These are phyloP conservation scores for Penicillium aurantiogriseum DNA, from an alignment of 2,329 filamentous ascomycete species.

Conservation along the genomic window DNA sequence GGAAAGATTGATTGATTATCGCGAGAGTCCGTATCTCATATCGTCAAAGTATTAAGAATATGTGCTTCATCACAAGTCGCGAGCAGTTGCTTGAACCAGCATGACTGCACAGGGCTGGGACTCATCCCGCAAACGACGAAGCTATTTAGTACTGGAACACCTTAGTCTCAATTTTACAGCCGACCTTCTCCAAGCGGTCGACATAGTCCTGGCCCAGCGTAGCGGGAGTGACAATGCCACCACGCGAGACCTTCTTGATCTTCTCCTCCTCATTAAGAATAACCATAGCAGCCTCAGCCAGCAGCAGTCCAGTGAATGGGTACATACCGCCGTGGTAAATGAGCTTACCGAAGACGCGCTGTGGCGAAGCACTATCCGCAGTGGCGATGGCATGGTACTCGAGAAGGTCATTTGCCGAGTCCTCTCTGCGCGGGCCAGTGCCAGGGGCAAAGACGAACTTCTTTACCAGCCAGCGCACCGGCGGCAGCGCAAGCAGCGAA, in stretches of 20 bases:
- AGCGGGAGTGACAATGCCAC: constrained; percentile 51
- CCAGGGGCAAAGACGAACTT: constrained; percentile 52
- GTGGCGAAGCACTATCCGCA: constrained; percentile 35
- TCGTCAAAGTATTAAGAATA: background rate
- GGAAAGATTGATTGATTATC: background rate
- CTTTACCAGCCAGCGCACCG: constrained; percentile 52
- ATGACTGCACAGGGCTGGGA: background rate
- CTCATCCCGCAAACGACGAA: background rate
- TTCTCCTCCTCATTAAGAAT: constrained; percentile 44
- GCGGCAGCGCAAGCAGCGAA: constrained; percentile 51
- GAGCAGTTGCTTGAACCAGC: background rate
- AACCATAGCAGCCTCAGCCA: constrained; percentile 48
- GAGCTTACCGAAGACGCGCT: constrained; percentile 45
- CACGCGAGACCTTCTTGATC: constrained; percentile 41
- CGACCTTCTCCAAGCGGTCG: constrained; percentile 45
- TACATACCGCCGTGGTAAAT: constrained; percentile 46
- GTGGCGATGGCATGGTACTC: constrained; percentile 49
- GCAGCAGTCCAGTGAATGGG: constrained; percentile 43
- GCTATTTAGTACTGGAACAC: constrained; percentile 33
- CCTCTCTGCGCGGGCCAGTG: constrained; percentile 49
- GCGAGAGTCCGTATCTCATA: background rate
- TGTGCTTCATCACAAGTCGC: background rate
- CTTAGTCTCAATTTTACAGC: constrained; percentile 43
- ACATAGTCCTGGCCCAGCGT: constrained; percentile 49
- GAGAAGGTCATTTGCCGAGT: constrained; percentile 36